phyloP scores from a whole-genome alignment of 495 filamentous ascomycete genomes.

The Beverwykella pulmonaria region DNA sequence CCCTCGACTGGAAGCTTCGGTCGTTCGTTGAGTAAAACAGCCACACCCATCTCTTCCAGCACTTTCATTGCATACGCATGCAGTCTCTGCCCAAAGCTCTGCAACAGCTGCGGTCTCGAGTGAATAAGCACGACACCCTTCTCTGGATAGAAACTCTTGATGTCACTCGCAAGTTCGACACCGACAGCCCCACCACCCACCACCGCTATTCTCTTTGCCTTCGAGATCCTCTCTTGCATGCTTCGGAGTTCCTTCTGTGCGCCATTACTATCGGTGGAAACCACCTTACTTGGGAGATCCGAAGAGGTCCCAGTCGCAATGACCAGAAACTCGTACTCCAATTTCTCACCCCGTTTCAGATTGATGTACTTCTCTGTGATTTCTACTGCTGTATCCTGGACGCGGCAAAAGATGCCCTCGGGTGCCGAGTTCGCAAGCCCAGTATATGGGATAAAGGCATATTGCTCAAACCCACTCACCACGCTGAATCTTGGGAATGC shows the following conservation, averaged over 20 bases:
- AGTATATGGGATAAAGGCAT: conserved; percentile 59
- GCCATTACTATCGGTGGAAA: conserved; percentile 17
- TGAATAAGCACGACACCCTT: conserved; percentile 63
- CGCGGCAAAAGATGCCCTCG: conserved; percentile 13
- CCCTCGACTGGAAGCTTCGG: conserved; percentile 8
- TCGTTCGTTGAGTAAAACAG: conserved; percentile 50
- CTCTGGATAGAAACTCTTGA: conserved; percentile 60
- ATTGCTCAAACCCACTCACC: conserved; percentile 55
- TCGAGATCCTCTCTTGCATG: conserved; percentile 40
- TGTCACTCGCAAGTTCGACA: conserved; percentile 62
- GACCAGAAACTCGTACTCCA: conserved; percentile 32
- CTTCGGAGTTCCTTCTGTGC: conserved; percentile 19
- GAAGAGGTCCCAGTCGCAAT: conserved; percentile 31
- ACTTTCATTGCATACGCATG: conserved; percentile 51
- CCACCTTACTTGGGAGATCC: conserved; percentile 30
- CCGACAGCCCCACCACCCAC: conserved; percentile 66
- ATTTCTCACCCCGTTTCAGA: conserved; percentile 13
- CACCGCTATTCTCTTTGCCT: conserved; percentile 54
- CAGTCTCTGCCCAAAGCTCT: conserved; percentile 54
- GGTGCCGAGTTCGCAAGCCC: conserved; percentile 41
- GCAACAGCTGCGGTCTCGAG: conserved; percentile 57
- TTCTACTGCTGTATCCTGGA: conserved; percentile 42
- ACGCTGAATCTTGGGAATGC: conserved; percentile 56
- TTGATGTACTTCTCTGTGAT: conserved; percentile 16
- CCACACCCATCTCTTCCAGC: conserved; percentile 50